phyloP scores from a whole-genome alignment of 306 rosid species.

The Cyamopsis tetragonoloba region DNA sequence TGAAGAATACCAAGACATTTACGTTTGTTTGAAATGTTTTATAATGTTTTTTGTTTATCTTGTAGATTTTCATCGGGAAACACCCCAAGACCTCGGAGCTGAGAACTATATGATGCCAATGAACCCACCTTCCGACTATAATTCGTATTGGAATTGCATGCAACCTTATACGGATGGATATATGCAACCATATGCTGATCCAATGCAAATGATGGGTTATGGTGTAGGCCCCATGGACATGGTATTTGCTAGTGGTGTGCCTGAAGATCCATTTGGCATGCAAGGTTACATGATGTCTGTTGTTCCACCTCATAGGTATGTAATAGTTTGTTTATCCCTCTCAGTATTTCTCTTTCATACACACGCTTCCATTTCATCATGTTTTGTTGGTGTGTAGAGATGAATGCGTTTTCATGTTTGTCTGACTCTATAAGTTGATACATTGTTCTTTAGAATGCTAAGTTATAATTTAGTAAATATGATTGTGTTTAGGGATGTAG shows the following conservation, averaged over 20 bases:
- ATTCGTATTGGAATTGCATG: slow-evolving; percentile 89
- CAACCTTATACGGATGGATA: slow-evolving; percentile 88
- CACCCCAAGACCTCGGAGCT: slow-evolving; percentile 63
- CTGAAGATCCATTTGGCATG: slow-evolving; percentile 77
- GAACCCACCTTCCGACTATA: slow-evolving; percentile 71
- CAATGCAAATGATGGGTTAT: slow-evolving; percentile 80
- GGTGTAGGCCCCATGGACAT: slow-evolving; percentile 79
- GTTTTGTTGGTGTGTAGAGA: neutral
- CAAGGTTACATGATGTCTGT: slow-evolving; percentile 78
- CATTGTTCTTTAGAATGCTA: neutral
- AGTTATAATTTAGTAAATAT: slow-evolving; percentile 18
- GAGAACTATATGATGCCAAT: slow-evolving; percentile 93
- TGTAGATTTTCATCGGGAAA: slow-evolving; percentile 87
- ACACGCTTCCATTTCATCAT: neutral
- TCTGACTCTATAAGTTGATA: neutral
- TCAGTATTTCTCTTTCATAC: too few relatives aligned
- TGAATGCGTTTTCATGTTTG: neutral
- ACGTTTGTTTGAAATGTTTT: neutral
- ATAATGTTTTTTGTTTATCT: slow-evolving; percentile 15
- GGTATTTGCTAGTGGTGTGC: slow-evolving; percentile 69
- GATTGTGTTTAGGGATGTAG: slow-evolving; percentile 67
- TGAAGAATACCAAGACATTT: neutral
- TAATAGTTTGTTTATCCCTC: neutral
- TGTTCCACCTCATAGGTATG: slow-evolving; percentile 89
- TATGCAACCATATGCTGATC: slow-evolving; percentile 71